phyloP scores from a whole-genome alignment of 2,329 filamentous ascomycete genomes.

The Phialemoniopsis sp. region DNA sequence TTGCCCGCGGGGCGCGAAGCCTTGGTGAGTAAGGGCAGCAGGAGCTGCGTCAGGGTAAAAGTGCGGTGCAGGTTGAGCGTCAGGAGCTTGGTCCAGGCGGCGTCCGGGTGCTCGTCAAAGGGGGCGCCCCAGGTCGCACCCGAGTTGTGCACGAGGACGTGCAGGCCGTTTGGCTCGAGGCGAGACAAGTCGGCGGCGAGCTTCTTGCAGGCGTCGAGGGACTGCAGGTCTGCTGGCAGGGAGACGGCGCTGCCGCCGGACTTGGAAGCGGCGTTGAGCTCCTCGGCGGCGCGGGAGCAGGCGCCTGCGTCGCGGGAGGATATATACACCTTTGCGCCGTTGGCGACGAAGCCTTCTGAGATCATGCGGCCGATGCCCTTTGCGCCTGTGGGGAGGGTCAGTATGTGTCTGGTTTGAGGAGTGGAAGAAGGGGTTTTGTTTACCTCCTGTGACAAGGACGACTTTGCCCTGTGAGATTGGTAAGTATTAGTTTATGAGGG shows the following conservation, averaged over 20 bases:
- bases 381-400: conserved; percentile 26
- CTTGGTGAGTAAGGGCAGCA: conserved; percentile 54
- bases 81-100: conserved; percentile 54
- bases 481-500: neutral
- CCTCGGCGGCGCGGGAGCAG: conserved; percentile 50
- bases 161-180: conserved; percentile 42
- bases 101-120: conserved; percentile 55
- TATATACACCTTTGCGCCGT: conserved; percentile 62
- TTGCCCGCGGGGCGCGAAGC: conserved; percentile 21
- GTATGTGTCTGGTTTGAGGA: neutral
- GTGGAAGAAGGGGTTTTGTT: conserved; percentile 1
- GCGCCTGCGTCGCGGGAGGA: conserved; percentile 58
- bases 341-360: conserved; percentile 59
- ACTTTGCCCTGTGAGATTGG: conserved; percentile 42
- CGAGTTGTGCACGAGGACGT: conserved; percentile 64
- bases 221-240: conserved; percentile 62
- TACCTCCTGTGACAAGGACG: conserved; percentile 52
- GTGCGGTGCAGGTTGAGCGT: conserved; percentile 66
- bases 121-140: conserved; percentile 61
- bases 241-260: conserved; percentile 45
- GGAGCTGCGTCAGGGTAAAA: conserved; percentile 60
- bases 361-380: conserved; percentile 68
- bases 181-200: conserved; percentile 47
- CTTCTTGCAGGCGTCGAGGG: conserved; percentile 47
- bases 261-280: conserved; percentile 38